Conservation (phyloP, 805 yeast genomes). For the Yamadazyma paraphyllophila region DNA sequence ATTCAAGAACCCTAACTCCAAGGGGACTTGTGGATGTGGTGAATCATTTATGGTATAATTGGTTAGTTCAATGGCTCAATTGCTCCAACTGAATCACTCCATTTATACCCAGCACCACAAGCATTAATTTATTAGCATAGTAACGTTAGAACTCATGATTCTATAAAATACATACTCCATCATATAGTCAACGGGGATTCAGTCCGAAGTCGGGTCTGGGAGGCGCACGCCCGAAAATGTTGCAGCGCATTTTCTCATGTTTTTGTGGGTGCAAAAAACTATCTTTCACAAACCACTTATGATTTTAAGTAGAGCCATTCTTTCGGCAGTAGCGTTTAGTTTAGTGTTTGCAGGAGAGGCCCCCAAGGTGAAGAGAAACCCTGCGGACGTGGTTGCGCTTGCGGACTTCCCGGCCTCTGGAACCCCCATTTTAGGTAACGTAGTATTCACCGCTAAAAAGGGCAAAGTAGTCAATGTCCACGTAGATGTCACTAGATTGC, state of each 20-base stretch:
- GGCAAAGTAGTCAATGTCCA: conserved; percentile 64
- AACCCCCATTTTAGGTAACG: conserved; percentile 46
- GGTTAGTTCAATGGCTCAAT: too few species aligned
- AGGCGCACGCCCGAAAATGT: conserved; percentile 2
- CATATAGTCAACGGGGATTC: not conserved
- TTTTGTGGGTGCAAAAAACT: conserved; percentile 3
- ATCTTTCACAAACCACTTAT: conserved; percentile 1
- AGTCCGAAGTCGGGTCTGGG: conserved; percentile 1
- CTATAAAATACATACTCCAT: not conserved
- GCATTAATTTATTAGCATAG: conserved; percentile 2
- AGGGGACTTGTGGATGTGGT: conserved; percentile 98
- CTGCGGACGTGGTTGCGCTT: conserved; percentile 49
- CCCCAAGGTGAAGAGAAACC: conserved; percentile 49
- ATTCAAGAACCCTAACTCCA: conserved; percentile 92
- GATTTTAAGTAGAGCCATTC: conserved; percentile 7
- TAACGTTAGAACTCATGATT: not conserved
- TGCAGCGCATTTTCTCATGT: not conserved
- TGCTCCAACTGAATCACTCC: not conserved
- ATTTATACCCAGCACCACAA: not conserved
- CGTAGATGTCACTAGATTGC: conserved; percentile 69
- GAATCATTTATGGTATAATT: conserved; percentile 91
- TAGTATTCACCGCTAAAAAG: conserved; percentile 55
- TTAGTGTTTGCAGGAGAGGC: conserved; percentile 41
- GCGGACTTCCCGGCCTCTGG: conserved; percentile 55
- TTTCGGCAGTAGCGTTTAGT: conserved; percentile 7